These are phyloP conservation scores for Suhomyces bokatorum DNA, from an alignment of 1,139 yeast genomes.

Conservation along the genomic window DNA sequence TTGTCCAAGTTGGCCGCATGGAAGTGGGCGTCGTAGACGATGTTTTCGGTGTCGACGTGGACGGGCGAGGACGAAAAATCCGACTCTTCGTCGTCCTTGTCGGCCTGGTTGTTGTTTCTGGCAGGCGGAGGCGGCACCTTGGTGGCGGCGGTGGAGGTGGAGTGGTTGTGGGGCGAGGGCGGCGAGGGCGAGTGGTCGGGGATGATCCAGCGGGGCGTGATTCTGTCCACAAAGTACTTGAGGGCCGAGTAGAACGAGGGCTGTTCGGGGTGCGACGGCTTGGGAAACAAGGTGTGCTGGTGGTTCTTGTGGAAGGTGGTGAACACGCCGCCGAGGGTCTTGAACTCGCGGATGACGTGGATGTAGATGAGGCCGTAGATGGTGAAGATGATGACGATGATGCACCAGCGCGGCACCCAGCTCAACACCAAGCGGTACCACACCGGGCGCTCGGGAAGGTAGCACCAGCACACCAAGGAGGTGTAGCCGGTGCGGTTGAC, in stretches of 20 bases:
- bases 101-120: constrained; percentile 6
- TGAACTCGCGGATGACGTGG: constrained; percentile 66
- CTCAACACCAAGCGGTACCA: constrained; percentile 77
- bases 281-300: constrained; percentile 11
- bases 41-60: constrained; percentile 20
- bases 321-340: constrained; percentile 50
- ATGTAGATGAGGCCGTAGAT: constrained; percentile 73
- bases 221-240: constrained; percentile 29
- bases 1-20: constrained; percentile 61
- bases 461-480: constrained; percentile 77
- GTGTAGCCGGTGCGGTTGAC: constrained; percentile 54
- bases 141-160: constrained; percentile 5
- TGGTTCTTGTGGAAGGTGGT: constrained; percentile 29
- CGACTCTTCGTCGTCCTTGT: constrained; percentile 10
- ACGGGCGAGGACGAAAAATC: constrained; percentile 13
- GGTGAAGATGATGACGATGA: constrained; percentile 60
- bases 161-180: not conserved
- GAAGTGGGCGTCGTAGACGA: constrained; percentile 36
- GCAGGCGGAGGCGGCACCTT: not conserved
- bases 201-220: constrained; percentile 33
- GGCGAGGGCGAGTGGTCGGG: constrained; percentile 24
- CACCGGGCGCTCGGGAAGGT: constrained; percentile 67
- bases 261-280: constrained; percentile 18
- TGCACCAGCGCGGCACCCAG: constrained; percentile 80
- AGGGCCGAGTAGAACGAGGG: constrained; percentile 43